Base-by-base conservation (phyloP, 2,329 filamentous ascomycete genomes). In the Albophoma yamanashiensis region DNA sequence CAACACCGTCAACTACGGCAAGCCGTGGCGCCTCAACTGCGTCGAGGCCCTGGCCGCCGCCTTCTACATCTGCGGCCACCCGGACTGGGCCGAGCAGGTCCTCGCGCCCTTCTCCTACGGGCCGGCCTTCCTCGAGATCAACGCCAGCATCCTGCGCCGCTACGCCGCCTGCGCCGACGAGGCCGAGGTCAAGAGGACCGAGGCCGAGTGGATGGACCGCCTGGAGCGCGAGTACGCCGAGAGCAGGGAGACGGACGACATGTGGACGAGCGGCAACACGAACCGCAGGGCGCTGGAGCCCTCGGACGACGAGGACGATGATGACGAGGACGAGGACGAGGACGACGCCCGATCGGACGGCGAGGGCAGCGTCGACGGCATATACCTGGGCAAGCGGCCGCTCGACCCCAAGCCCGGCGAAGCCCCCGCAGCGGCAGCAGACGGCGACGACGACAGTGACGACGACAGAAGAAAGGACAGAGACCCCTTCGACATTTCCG, bases 1-100 rank as follows among this genome's bases (percentile, higher is more conserved):
- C 56, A 99, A 99, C 73, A 89, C 89, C 1, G 94, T 97, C 70
- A 99, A 99, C 76, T 99, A 99, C 75, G 94, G 94, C 62, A 90
- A 91, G 69, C 94, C 94, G 6, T 97, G 92, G 90, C 82, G 92
- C 59, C 74, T 99, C 63, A 99, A 99, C 74, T 99, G 94, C 68
- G 94, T 92, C 38, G 94, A 99, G 78, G 94, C 94, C 4, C 79
- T 99, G 55, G 94, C 92, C 0, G 93, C 94, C 4, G 91, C 90
- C 27, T 99, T 96, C 70, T 90, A 84, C 68, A 99, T 99, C 64
- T 97, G 93, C 67, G 91, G 94, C 5, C 91, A 94, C 68, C 73
- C 83, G 8, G 93, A 97, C 57, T 99, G 94, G 94, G 93, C 94
- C 0, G 85, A 89, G 69, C 84, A 91, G 63, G 85, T 96, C 1